Base-by-base conservation (phyloP, 2,329 filamentous ascomycete species). In the Diaporthe amygdali region DNA sequence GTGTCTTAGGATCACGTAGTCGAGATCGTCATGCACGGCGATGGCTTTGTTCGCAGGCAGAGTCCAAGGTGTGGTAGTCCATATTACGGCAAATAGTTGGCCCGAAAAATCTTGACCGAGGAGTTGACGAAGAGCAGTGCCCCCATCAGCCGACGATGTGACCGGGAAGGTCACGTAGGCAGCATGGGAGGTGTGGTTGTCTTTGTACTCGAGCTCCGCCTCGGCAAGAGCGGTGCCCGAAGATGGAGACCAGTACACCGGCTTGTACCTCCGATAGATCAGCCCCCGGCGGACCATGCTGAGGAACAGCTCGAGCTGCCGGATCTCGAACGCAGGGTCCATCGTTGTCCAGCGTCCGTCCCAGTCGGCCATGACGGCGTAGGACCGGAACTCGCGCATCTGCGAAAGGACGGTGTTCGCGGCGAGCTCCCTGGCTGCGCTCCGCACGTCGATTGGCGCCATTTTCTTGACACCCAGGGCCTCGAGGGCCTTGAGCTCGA, bases 1-100 rank as follows among this genome's bases (percentile, higher is more conserved):
- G 1, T 88, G 84, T 68, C 86, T 84, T 46, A 97, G 84, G 25
- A 97, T 81, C 5, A 86, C 86, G 79, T 98, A 99, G 52, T 90
- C 84, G 72, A 98, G 82, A 47, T 93, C 90, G 8, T 89, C 84
- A 76, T 94, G 91, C 44, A 98, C 88, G 2, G 94, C 95, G 79
- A 99, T 95, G 0, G 94, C 95, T 78, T 90, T 91, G 79, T 99
- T 99, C 2, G 96, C 95, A 0, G 96, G 96, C 6, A 99, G 85
- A 0, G 96, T 99, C 96, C 96, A 99, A 0, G 96, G 96, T 0
- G 96, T 99, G 0, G 96, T 99, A 2, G 96, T 99, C 96, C 96
- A 99, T 66, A 98, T 94, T n/a, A 96, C 88, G n/a, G 93, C 94
- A 79, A 88, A 92, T 14, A 98, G 78, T 6, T 85, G 82, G 5